These are phyloP conservation scores for Jamesozyma gamospora DNA, from an alignment of 805 yeast species.

Conservation along the genomic window DNA sequence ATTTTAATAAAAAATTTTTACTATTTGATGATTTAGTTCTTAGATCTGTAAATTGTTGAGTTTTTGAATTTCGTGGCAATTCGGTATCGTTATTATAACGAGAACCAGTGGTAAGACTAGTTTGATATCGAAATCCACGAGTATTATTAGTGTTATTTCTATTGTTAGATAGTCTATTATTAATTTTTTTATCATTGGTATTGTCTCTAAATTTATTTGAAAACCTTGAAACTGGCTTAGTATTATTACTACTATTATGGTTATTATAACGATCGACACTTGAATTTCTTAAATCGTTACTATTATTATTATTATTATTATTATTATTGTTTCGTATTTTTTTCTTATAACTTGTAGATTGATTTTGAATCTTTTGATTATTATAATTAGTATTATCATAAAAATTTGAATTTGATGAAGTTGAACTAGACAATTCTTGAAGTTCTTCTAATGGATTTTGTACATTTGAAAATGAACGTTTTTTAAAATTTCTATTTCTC, in stretches of 20 bases:
- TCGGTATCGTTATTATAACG: not conserved
- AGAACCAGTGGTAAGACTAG: no score
- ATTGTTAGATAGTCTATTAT: not conserved
- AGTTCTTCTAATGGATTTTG: not conserved
- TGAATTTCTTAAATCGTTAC: not conserved
- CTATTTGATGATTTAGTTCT: not conserved
- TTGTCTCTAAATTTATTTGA: not conserved
- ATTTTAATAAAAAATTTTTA: constrained; percentile 2
- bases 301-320: not conserved
- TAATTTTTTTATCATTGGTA: not conserved
- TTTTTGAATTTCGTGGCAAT: no score
- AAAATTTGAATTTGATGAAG: not conserved
- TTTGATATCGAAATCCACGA: not conserved
- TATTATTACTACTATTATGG: not conserved
- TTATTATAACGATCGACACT: no score
- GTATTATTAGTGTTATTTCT: not conserved
- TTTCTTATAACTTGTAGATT: not conserved
- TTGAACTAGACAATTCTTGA: not conserved
- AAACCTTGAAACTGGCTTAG: no score
- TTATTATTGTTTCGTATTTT: constrained; percentile 1
- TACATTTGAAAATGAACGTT: not conserved
- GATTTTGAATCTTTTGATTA: no score
- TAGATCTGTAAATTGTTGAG: no score
- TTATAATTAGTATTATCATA: no score
- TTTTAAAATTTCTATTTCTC: not conserved